phyloP scores from a whole-genome alignment of 2,329 filamentous ascomycete species.

The Botryotinia calthae region DNA sequence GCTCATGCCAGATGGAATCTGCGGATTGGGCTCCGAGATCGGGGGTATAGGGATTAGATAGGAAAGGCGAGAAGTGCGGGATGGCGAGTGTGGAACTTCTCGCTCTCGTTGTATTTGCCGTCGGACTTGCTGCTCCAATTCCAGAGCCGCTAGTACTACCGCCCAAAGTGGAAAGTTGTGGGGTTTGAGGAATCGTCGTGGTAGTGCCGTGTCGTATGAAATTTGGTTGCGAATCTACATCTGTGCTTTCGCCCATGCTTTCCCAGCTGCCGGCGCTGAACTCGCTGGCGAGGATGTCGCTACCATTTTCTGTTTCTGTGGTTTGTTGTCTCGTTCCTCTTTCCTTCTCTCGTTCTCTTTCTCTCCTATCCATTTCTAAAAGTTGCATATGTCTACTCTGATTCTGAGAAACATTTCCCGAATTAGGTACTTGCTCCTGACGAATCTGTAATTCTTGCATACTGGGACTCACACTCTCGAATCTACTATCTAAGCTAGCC shows the following conservation, averaged over 20 bases:
- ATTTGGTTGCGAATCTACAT: constrained; percentile 20
- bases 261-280: constrained; percentile 16
- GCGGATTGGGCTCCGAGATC: background rate
- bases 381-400: constrained; percentile 18
- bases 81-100: constrained; percentile 6
- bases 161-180: background rate
- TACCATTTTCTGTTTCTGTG: background rate
- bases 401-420: background rate
- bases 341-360: background rate
- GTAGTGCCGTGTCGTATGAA: constrained; percentile 10
- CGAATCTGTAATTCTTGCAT: constrained; percentile 21
- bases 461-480: constrained; percentile 30
- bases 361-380: constrained; percentile 15
- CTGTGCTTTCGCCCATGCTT: constrained; percentile 4
- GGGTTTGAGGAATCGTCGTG: background rate
- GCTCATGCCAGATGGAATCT: background rate
- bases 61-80: constrained; percentile 1
- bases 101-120: background rate
- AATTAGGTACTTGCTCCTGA: background rate
- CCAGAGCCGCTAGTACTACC: background rate
- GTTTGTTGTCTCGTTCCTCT: background rate
- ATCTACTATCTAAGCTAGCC: constrained; percentile 32
- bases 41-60: background rate
- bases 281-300: constrained; percentile 7
- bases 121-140: accelerated